phyloP scores from a whole-genome alignment of 164 flowering plant species.

The Akebia trifoliata region DNA sequence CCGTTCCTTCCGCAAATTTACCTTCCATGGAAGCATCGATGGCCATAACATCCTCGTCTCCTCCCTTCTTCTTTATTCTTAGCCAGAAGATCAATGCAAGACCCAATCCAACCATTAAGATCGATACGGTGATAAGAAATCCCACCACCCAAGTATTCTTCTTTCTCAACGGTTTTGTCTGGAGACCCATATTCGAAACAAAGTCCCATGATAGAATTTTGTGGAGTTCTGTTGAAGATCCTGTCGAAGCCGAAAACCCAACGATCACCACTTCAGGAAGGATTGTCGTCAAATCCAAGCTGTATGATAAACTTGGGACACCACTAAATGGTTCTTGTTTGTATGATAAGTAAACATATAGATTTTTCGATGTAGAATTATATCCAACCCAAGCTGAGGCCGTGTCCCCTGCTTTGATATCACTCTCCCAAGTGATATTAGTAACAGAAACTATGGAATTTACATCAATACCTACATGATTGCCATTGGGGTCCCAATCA shows the following conservation, averaged over 20 bases:
- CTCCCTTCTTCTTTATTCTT: not conserved
- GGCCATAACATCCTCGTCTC: not conserved
- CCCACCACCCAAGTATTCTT: constrained; percentile 8
- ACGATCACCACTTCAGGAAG: constrained; percentile 23
- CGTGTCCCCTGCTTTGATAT: constrained; percentile 8
- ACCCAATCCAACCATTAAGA: constrained; percentile 9
- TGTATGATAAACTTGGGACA: constrained; percentile 14
- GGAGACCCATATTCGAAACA: not conserved
- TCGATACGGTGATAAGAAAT: not conserved
- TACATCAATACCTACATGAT: constrained; percentile 43
- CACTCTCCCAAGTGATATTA: constrained; percentile 18
- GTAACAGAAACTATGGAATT: constrained; percentile 25
- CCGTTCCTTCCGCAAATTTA: constrained; percentile 24
- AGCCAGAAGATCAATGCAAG: not conserved
- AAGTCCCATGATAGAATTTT: constrained; percentile 24
- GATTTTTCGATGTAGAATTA: constrained; percentile 22
- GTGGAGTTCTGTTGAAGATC: constrained; percentile 16
- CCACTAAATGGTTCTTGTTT: not conserved
- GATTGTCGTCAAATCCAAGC: constrained; percentile 18
- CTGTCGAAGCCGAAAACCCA: constrained; percentile 28
- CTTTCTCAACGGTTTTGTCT: not conserved
- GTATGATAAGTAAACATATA: constrained; percentile 14
- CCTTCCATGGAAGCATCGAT: constrained; percentile 19
- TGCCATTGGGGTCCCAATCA: constrained; percentile 28
- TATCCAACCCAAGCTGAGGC: constrained; percentile 30